Evolutionary conservation across 2,329 filamentous ascomycete species (phyloP), one percentile per base, ranked within the genome.

Genomic region (Thermoascus crustaceus): DNA sequence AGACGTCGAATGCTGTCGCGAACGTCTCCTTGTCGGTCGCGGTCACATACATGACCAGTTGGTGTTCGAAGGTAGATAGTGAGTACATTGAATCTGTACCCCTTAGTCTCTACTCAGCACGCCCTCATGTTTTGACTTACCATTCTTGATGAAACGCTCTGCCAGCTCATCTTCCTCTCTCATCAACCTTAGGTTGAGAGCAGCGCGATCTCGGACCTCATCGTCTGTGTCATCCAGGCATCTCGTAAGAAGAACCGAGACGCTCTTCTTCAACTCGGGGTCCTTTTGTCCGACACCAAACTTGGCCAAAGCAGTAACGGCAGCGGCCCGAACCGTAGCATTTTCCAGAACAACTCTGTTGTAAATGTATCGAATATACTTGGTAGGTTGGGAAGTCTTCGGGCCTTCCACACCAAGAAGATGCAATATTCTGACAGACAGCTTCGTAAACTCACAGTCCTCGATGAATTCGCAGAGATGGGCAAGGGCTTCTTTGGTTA

Each of bases 301-400:
- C 64, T 96, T 98, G 52, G 89, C 86, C 43, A 98, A 67, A 2
- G 91, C 91, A 16, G 91, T 96, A 16, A 96, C 93, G 34, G 91
- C 91, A 7, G 91, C 88, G 32, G 91, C 91, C 49, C 91, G 78
- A 13, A 98, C 88, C 44, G 95, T 87, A 25, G 91, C 87, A 57
- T 98, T 98, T 65, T 98, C 91, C 34, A 98, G 69, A 10, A 98
- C 91, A 14, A 98, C 89, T 40, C 91, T 79, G 69, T 98, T 98
- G 71, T 98, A 98, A 57, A 98, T 98, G 64, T 96, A 98, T 39
- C 91, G 85, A 50, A 98, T 94, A 61, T 95, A 98, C 72, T 98
- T 96, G 38, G 91, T 96, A 0, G 91, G 91, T 52, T 95, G 85
- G 10, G 85, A 80, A 3, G 89, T 95, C 68, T 91, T 94, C 44